phyloP scores from a whole-genome alignment of 2,329 filamentous ascomycete genomes.

The Paecilomyces niveus region DNA sequence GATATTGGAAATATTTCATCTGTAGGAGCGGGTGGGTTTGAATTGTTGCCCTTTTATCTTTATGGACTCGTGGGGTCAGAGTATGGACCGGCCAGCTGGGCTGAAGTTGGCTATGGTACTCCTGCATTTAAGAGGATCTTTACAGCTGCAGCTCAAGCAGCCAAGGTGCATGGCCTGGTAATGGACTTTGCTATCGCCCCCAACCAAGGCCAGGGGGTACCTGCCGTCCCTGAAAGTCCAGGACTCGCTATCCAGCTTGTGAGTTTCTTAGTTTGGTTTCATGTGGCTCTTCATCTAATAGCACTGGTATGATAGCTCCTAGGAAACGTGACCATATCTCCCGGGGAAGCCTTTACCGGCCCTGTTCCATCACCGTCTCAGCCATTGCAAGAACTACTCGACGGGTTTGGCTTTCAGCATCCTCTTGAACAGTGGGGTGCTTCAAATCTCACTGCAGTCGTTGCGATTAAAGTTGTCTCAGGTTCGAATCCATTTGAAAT shows the following conservation, averaged over 20 bases:
- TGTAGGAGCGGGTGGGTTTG: conserved; percentile 32
- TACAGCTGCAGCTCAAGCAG: conserved; percentile 14
- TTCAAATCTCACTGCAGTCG: not conserved
- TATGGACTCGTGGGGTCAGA: conserved; percentile 13
- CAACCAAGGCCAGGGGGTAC: conserved; percentile 43
- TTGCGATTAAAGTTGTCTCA: not conserved
- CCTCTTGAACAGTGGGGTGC: not conserved
- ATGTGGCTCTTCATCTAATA: not conserved
- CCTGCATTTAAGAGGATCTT: not conserved
- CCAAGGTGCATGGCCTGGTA: conserved; percentile 28
- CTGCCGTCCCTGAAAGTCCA: conserved; percentile 21
- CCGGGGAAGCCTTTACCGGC: not conserved
- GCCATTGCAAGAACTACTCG: not conserved
- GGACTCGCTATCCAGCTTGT: conserved; percentile 18
- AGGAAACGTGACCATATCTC: not conserved
- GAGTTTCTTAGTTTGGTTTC: conserved; percentile 17
- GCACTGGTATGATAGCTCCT: not conserved
- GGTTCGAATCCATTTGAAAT: not conserved
- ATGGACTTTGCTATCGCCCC: conserved; percentile 44
- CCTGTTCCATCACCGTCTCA: not conserved
- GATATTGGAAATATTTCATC: conserved; percentile 24
- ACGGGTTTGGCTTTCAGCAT: not conserved
- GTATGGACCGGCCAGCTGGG: conserved; percentile 21
- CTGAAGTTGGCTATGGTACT: conserved; percentile 34
- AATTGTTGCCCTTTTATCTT: conserved; percentile 33